These are phyloP conservation scores for Podospora sp. DNA, from an alignment of 495 filamentous ascomycete genomes.

Conservation along the genomic window DNA sequence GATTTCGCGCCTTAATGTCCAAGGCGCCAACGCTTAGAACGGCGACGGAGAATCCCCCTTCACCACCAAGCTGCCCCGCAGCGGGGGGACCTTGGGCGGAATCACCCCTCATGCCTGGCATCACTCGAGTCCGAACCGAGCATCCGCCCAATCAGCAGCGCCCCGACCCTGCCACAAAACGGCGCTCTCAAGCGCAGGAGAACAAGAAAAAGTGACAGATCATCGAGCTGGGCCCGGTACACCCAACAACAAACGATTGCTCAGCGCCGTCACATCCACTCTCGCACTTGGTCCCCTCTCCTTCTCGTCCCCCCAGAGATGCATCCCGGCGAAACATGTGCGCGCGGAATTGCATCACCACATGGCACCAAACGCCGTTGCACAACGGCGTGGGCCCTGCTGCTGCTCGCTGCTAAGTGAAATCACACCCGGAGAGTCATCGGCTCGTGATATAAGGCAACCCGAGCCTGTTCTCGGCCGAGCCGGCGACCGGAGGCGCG, in stretches of 20 bases:
- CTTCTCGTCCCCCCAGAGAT: background rate
- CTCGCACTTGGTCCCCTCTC: background rate
- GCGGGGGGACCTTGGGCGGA: background rate
- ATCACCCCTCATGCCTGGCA: slow-evolving; percentile 10
- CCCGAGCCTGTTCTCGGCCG: slow-evolving; percentile 14
- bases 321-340: background rate
- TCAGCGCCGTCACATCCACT: background rate
- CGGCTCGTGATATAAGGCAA: slow-evolving; percentile 1
- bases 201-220: slow-evolving; percentile 13
- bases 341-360: background rate
- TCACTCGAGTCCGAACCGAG: slow-evolving; percentile 9
- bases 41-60: background rate
- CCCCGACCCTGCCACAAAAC: slow-evolving; percentile 1
- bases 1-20: background rate
- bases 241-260: background rate
- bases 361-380: background rate
- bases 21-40: background rate
- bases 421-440: background rate
- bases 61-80: background rate
- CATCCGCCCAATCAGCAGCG: slow-evolving; percentile 4
- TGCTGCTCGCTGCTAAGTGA: background rate
- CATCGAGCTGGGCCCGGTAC: background rate
- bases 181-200: background rate
- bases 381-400: too few relatives aligned
- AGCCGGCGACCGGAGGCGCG: slow-evolving; percentile 1